Evolutionary conservation across 306 rosid species (phyloP).

Genomic region (Cucumis melo): DNA sequence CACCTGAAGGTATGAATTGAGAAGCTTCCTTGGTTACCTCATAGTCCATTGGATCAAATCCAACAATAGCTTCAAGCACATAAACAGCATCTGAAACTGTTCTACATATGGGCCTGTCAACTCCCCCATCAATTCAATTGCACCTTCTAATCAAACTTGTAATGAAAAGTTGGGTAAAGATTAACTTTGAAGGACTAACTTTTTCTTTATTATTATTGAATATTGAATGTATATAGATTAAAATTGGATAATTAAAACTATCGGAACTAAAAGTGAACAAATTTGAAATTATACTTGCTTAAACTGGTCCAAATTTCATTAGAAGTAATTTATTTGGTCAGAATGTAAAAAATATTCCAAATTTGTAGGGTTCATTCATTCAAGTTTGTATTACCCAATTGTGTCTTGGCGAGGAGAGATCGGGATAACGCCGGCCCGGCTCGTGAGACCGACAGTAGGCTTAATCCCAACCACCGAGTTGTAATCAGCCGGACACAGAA

Average conservation of each 20-base stretch:
- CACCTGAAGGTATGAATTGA: slow-evolving; percentile 39
- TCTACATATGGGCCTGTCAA: slow-evolving; percentile 53
- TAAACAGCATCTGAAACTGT: slow-evolving; percentile 64
- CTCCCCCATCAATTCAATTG: no score
- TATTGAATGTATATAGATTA: no score
- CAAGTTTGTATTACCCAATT: slow-evolving; percentile 26
- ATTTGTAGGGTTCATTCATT: not conserved
- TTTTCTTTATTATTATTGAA: no score
- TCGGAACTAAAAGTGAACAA: no score
- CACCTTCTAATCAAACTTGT: no score
- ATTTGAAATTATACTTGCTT: no score
- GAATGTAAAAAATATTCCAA: no score
- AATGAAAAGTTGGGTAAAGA: no score
- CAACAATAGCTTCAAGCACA: slow-evolving; percentile 58
- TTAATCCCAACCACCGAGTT: slow-evolving; percentile 60
- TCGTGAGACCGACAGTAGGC: slow-evolving; percentile 65
- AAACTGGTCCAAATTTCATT: no score
- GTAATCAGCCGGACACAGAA: slow-evolving; percentile 43
- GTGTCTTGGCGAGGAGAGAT: slow-evolving; percentile 49
- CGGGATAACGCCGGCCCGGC: slow-evolving; percentile 52
- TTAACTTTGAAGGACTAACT: no score
- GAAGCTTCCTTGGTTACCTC: slow-evolving; percentile 39
- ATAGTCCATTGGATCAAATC: slow-evolving; percentile 38
- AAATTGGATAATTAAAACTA: no score
- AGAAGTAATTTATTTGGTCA: no score